A percentile compares a stretch with the other conserved stretches of the same genome.
phyloP scores from a whole-genome alignment of 208 protist genomes.

The Trypanosoma lewisi region DNA sequence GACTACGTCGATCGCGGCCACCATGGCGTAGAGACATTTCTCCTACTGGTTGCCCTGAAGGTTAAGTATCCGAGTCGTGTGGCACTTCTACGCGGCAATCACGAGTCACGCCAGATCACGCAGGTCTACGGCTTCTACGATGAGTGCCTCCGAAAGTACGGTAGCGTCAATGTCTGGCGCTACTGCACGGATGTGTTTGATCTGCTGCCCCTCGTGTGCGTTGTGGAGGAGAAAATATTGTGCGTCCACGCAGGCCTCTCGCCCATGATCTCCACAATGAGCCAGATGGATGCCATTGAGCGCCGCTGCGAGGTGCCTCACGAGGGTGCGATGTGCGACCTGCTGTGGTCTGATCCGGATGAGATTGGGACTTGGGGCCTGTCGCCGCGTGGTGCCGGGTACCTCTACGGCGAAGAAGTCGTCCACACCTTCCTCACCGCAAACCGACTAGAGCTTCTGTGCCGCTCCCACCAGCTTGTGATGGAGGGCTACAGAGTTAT shows the following conservation, averaged over 20 bases:
- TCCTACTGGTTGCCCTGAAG: slow-evolving; percentile 97
- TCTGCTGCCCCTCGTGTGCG: slow-evolving; percentile 96
- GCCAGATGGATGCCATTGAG: slow-evolving; percentile 95
- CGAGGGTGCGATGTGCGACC: slow-evolving; percentile 98
- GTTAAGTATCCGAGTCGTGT: slow-evolving; percentile 96
- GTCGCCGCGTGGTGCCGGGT: slow-evolving; percentile 98
- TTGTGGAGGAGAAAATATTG: slow-evolving; percentile 98
- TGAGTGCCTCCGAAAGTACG: slow-evolving; percentile 99
- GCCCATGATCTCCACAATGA: slow-evolving; percentile 96
- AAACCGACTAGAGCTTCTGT: slow-evolving; percentile 95
- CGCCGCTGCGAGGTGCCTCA: slow-evolving; percentile 98
- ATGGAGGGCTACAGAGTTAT: slow-evolving; percentile 95
- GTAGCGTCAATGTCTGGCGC: slow-evolving; percentile 99
- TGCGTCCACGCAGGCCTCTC: slow-evolving; percentile 99
- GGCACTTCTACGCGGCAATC: too few species aligned
- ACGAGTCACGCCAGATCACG: too few species aligned
- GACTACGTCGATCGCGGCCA: slow-evolving; percentile 99
- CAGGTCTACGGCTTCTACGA: slow-evolving; percentile 99
- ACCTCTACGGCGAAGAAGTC: slow-evolving; percentile 98
- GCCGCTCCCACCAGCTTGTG: slow-evolving; percentile 95
- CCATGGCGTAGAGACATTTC: slow-evolving; percentile 98
- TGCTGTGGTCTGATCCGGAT: slow-evolving; percentile 98
- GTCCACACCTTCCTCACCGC: slow-evolving; percentile 93
- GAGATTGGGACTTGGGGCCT: slow-evolving; percentile 96
- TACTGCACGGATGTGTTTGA: slow-evolving; percentile 99